These are phyloP conservation scores for Maudiozyma pseudohumilis DNA, from an alignment of 805 yeast species.

Conservation along the genomic window DNA sequence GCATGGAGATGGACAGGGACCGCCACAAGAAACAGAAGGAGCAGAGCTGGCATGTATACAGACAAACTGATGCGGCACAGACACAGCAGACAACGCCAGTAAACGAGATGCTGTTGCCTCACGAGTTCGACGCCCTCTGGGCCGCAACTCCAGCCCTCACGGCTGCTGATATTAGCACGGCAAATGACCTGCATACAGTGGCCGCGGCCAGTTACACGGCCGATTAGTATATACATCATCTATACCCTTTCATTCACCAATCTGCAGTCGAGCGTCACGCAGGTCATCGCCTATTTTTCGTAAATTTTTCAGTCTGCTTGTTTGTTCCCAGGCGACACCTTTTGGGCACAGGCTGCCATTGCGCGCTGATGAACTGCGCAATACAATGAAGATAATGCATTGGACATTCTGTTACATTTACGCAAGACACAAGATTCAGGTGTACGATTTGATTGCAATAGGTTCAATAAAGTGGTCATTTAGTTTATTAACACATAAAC, in stretches of 20 bases:
- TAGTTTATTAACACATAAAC: background rate
- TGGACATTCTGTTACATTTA: too few relatives aligned
- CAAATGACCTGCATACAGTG: conserved; percentile 45
- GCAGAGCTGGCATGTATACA: conserved; percentile 51
- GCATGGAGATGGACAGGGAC: conserved; percentile 93
- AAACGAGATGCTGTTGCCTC: conserved; percentile 29
- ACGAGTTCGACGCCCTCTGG: conserved; percentile 45
- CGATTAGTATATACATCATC: background rate
- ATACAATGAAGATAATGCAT: background rate
- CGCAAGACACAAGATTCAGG: background rate
- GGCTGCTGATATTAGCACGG: conserved; percentile 39
- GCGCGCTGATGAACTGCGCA: too few relatives aligned
- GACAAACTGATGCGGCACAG: background rate
- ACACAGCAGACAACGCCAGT: background rate
- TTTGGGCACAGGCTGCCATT: too few relatives aligned
- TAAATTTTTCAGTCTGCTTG: too few relatives aligned
- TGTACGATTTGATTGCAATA: background rate
- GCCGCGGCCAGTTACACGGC: conserved; percentile 40
- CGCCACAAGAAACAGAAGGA: conserved; percentile 80
- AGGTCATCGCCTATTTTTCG: too few relatives aligned
- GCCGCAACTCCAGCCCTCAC: conserved; percentile 26
- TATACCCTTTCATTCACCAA: background rate
- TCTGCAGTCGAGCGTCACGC: too few relatives aligned
- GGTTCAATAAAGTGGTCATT: background rate
- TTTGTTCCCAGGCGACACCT: too few relatives aligned